Evolutionary conservation across 2,329 filamentous ascomycete genomes (phyloP).

Genomic region (Aspergillus versicolor): DNA sequence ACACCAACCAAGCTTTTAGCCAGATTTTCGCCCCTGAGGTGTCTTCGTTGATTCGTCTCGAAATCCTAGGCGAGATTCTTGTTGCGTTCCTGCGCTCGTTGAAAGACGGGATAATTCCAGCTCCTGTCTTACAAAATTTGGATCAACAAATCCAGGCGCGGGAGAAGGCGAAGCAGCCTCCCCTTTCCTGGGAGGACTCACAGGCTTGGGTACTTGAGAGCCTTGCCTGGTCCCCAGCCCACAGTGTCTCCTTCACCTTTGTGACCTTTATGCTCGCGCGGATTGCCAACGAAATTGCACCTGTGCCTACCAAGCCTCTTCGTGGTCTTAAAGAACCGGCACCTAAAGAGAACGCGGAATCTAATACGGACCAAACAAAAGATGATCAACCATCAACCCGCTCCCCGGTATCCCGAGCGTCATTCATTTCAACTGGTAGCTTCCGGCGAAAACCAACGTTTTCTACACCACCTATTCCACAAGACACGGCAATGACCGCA

Average conservation of each 20-base stretch:
- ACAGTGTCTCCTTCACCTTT: constrained; percentile 89
- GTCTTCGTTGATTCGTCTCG: constrained; percentile 66
- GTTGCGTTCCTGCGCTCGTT: constrained; percentile 73
- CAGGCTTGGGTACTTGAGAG: constrained; percentile 69
- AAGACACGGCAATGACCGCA: constrained; percentile 27
- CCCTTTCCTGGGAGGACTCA: constrained; percentile 53
- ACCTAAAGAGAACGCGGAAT: constrained; percentile 1
- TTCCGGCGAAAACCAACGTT: constrained; percentile 30
- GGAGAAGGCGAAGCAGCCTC: constrained; percentile 50
- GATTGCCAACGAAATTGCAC: constrained; percentile 56
- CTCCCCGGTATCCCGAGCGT: constrained; percentile 22
- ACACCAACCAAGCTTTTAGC: constrained; percentile 64
- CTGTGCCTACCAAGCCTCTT: constrained; percentile 30
- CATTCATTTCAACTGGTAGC: constrained; percentile 30
- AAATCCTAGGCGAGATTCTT: constrained; percentile 70
- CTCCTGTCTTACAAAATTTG: constrained; percentile 67
- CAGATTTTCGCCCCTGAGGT: constrained; percentile 63
- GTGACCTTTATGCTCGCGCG: constrained; percentile 72
- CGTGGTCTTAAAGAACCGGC: constrained; percentile 5
- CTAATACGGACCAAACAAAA: constrained; percentile 6
- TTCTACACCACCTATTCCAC: constrained; percentile 24
- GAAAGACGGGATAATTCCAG: constrained; percentile 74
- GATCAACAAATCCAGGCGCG: constrained; percentile 56
- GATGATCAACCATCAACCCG: constrained; percentile 13
- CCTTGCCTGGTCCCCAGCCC: constrained; percentile 68